Base-by-base conservation (phyloP, 306 rosid species). In the Glycine tomentella region DNA sequence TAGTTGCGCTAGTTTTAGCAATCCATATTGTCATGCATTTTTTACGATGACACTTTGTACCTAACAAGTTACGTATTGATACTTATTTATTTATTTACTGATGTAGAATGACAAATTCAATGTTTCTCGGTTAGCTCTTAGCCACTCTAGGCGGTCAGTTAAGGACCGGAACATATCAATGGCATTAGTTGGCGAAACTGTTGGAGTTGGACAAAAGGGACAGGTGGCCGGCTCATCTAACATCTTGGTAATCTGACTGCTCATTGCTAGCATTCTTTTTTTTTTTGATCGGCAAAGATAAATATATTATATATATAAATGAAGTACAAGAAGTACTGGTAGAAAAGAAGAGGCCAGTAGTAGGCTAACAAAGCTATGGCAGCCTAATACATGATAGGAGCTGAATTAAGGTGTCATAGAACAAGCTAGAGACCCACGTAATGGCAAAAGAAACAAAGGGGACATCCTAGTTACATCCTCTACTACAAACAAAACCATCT, bases 121-220 rank as follows among this genome's bases (percentile, higher is more conserved):
- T 11, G 75, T 80, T 68, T 68, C 86, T 46, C 88, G 70, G 51
- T 79, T 84, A 62, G 88, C 81, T 83, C 75, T 69, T 65, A 58
- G 84, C 66, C 83, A 31, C 50, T 71, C 78, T 12, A 64, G 85
- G 61, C 57, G 81, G 48, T 38, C 5, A 34, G 36, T 16, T 76
- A 88, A 87, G 81, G 73, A 9, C 25, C 67, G 72, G 49, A 58
- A 81, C 40, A 67, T 91, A 80, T 81, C 88, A 14, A 90, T 86
- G 86, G 90, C 97, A 8, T 81, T 95, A 77, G 91, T 95, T 14
- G 84, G 88, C 2, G 91, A 88, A 74, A 80, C 85, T 55, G 65
- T 84, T 42, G 81, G 83, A 56, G 65, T 84, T 42, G 81, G 83
- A 56, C 88, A 71, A 6, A 84, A 84, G 38, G 83, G 74, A 59